A percentile compares a stretch with the other conserved stretches of the same genome.
phyloP scores from a whole-genome alignment of 2,329 filamentous ascomycete species.

The Fusarium sulawesiense region DNA sequence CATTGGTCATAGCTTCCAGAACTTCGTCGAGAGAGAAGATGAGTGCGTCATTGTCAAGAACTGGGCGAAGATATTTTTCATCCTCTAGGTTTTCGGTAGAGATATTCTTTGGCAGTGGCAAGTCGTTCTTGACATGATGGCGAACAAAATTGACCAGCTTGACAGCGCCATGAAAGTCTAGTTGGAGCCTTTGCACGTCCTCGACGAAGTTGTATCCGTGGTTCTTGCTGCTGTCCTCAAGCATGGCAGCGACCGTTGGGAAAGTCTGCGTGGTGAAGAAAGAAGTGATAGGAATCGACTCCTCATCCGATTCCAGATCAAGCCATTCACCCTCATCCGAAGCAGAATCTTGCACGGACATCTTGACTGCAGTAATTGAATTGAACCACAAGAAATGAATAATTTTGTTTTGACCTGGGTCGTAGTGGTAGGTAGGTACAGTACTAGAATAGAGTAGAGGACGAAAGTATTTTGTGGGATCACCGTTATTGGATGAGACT shows the following conservation, averaged over 20 bases:
- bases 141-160: constrained; percentile 80
- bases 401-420: constrained; percentile 5
- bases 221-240: constrained; percentile 74
- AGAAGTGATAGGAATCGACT: constrained; percentile 71
- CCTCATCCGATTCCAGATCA: constrained; percentile 71
- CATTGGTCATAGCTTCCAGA: constrained; percentile 58
- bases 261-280: constrained; percentile 76
- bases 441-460: neutral
- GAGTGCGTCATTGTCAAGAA: constrained; percentile 88
- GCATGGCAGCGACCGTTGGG: constrained; percentile 71
- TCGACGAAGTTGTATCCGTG: constrained; percentile 75
- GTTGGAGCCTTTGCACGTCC: constrained; percentile 65
- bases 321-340: constrained; percentile 63
- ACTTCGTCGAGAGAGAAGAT: constrained; percentile 86
- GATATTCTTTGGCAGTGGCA: constrained; percentile 67
- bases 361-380: constrained; percentile 52
- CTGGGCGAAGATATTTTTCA: constrained; percentile 84
- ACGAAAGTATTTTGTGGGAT: constrained; percentile 47
- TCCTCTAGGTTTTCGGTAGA: constrained; percentile 73
- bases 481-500: constrained; percentile 52
- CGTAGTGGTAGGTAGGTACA: neutral
- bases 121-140: constrained; percentile 57
- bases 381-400: constrained; percentile 47
- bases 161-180: constrained; percentile 80
- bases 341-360: constrained; percentile 47